phyloP scores from a whole-genome alignment of 2,329 filamentous ascomycete genomes.

The Aspergillus glaucus region DNA sequence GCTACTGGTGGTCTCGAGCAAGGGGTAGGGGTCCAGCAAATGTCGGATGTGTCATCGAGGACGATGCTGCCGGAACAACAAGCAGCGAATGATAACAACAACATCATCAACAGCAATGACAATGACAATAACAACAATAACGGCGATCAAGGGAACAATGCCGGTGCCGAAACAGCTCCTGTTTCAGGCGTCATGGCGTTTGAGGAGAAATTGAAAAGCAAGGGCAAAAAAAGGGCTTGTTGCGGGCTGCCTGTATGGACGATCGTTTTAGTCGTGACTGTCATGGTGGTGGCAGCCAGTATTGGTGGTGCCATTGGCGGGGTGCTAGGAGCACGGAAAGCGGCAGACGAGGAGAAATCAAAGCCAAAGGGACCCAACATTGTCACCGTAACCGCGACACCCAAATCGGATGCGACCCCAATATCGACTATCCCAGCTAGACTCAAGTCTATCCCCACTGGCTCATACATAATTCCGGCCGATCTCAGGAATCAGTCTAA shows the following conservation, averaged over 20 bases:
- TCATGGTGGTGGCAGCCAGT: slow-evolving; percentile 45
- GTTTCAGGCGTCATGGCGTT: slow-evolving; percentile 35
- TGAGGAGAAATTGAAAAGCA: slow-evolving; percentile 40
- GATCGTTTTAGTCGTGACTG: slow-evolving; percentile 40
- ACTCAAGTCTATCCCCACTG: slow-evolving; percentile 45
- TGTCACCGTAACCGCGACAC: slow-evolving; percentile 44
- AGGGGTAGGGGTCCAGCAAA: slow-evolving; percentile 6
- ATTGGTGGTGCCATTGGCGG: slow-evolving; percentile 51
- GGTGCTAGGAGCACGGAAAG: slow-evolving; percentile 42
- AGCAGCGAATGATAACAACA: not conserved
- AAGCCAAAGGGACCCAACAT: slow-evolving; percentile 22
- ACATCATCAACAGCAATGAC: not conserved
- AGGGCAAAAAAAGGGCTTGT: slow-evolving; percentile 38
- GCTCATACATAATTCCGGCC: slow-evolving; percentile 44
- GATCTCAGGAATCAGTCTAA: slow-evolving; percentile 43
- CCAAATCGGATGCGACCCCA: slow-evolving; percentile 46
- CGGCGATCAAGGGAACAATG: slow-evolving; percentile 9
- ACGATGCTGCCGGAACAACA: slow-evolving; percentile 8
- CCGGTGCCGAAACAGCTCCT: slow-evolving; percentile 16
- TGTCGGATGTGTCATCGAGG: slow-evolving; percentile 29
- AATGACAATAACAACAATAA: not conserved
- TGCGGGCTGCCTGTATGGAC: slow-evolving; percentile 50
- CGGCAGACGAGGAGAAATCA: slow-evolving; percentile 21
- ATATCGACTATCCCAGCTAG: slow-evolving; percentile 41
- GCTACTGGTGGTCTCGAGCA: slow-evolving; percentile 29